Percentiles rank a stretch among this genome's conserved stretches.
These are phyloP conservation scores for Zea luxurians DNA, from an alignment of 176 grass and related monocot genomes.

Conservation along the genomic window DNA sequence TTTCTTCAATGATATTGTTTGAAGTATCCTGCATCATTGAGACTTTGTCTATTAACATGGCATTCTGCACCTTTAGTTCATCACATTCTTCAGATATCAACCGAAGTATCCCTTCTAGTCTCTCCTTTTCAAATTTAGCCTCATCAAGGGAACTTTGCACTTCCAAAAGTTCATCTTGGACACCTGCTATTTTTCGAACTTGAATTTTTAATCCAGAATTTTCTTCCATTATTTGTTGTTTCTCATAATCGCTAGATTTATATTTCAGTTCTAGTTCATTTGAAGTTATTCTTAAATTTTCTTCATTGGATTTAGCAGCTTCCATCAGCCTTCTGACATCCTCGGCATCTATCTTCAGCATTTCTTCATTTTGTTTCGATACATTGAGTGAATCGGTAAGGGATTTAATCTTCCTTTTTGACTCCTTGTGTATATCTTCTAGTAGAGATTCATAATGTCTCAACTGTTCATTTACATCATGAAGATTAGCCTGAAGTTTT, in stretches of 20 bases:
- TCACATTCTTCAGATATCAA: no score
- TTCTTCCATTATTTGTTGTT: slow-evolving; percentile 79
- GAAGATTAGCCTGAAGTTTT: slow-evolving; percentile 75
- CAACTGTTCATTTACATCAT: slow-evolving; percentile 61
- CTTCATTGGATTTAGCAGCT: slow-evolving; percentile 73
- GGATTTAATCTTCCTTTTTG: slow-evolving; percentile 78
- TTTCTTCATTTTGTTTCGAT: slow-evolving; percentile 90
- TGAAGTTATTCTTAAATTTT: slow-evolving; percentile 60
- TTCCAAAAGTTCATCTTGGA: slow-evolving; percentile 70
- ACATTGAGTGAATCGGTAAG: slow-evolving; percentile 79
- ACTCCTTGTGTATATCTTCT: slow-evolving; percentile 64
- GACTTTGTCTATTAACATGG: slow-evolving; percentile 51
- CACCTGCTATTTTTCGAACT: slow-evolving; percentile 61
- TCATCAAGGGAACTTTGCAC: slow-evolving; percentile 75
- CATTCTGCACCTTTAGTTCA: slow-evolving; percentile 34
- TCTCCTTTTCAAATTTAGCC: slow-evolving; percentile 73
- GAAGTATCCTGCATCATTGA: slow-evolving; percentile 51
- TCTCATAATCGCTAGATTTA: slow-evolving; percentile 81
- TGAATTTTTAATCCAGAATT: slow-evolving; percentile 79
- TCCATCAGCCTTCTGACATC: slow-evolving; percentile 74
- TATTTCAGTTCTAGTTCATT: slow-evolving; percentile 77
- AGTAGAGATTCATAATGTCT: slow-evolving; percentile 62
- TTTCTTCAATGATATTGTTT: slow-evolving; percentile 51
- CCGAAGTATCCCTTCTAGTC: slow-evolving; percentile 32
- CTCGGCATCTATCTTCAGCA: slow-evolving; percentile 67